Evolutionary conservation across 805 yeast species (phyloP).

Genomic region (Candida berthetii): DNA sequence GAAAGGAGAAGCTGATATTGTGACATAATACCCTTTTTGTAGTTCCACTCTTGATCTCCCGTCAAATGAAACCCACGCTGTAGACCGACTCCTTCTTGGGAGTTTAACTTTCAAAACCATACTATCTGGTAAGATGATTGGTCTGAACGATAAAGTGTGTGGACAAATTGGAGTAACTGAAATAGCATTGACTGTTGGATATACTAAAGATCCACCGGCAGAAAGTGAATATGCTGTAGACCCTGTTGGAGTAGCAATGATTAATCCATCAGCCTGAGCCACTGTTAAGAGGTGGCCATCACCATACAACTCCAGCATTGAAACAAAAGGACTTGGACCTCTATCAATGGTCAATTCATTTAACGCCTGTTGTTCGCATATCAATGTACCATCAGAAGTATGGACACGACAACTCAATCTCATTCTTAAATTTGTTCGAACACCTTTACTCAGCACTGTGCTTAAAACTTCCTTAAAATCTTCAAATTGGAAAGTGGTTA

Average conservation of each 20-base stretch:
- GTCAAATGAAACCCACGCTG: slow-evolving; percentile 97
- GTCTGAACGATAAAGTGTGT: slow-evolving; percentile 89
- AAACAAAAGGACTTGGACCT: slow-evolving; percentile 90
- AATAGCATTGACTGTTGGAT: slow-evolving; percentile 89
- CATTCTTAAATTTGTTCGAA: slow-evolving; percentile 76
- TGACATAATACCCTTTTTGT: slow-evolving; percentile 75
- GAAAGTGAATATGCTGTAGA: slow-evolving; percentile 93
- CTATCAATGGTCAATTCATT: slow-evolving; percentile 90
- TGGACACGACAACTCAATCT: slow-evolving; percentile 78
- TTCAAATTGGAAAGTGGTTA: slow-evolving; percentile 81
- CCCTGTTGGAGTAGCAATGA: slow-evolving; percentile 92
- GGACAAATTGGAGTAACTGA: slow-evolving; percentile 96
- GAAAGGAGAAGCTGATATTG: slow-evolving; percentile 78
- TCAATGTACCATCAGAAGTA: slow-evolving; percentile 27
- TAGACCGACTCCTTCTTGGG: slow-evolving; percentile 74
- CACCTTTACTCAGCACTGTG: slow-evolving; percentile 61
- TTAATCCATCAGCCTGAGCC: slow-evolving; percentile 92
- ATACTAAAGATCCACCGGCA: slow-evolving; percentile 94
- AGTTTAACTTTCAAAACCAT: slow-evolving; percentile 79
- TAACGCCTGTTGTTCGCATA: slow-evolving; percentile 67
- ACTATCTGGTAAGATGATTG: slow-evolving; percentile 89
- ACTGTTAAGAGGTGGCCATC: slow-evolving; percentile 80
- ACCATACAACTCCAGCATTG: slow-evolving; percentile 85
- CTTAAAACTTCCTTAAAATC: slow-evolving; percentile 56
- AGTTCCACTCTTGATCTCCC: slow-evolving; percentile 86